These are phyloP conservation scores for Fusarium stilboides DNA, from an alignment of 2,329 filamentous ascomycete species.

Conservation along the genomic window DNA sequence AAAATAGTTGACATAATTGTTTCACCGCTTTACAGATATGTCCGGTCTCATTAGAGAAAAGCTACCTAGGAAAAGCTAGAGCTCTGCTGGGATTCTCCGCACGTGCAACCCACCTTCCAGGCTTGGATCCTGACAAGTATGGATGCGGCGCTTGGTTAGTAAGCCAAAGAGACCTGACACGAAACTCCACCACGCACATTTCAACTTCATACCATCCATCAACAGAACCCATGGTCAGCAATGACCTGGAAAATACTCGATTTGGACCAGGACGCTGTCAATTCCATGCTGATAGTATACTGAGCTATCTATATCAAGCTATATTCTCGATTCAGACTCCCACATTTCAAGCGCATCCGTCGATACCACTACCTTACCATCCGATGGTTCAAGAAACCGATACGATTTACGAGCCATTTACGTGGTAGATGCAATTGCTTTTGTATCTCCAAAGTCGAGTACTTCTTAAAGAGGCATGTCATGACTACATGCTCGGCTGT, in stretches of 20 bases:
- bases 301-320: too few relatives aligned
- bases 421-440: not conserved
- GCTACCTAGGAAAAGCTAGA: not conserved
- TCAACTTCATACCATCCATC: constrained; percentile 38
- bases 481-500: too few relatives aligned
- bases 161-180: constrained; percentile 30
- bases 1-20: not conserved
- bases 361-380: not conserved
- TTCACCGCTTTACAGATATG: constrained; percentile 38
- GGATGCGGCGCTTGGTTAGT: constrained; percentile 33
- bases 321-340: not conserved
- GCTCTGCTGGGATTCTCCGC: constrained; percentile 36
- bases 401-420: not conserved
- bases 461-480: not conserved
- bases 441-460: not conserved
- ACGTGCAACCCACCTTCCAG: constrained; percentile 26
- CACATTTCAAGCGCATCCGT: not conserved
- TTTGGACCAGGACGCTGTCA: too few relatives aligned
- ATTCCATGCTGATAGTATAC: too few relatives aligned
- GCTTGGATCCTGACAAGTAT: constrained; percentile 16
- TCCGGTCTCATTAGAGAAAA: constrained; percentile 14
- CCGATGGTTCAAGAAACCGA: not conserved
- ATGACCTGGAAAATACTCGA: not conserved
- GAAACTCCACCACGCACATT: constrained; percentile 32
- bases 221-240: not conserved